Base-by-base conservation (phyloP, 352 stramenopile species). In the Globisporangium iwayamae region DNA sequence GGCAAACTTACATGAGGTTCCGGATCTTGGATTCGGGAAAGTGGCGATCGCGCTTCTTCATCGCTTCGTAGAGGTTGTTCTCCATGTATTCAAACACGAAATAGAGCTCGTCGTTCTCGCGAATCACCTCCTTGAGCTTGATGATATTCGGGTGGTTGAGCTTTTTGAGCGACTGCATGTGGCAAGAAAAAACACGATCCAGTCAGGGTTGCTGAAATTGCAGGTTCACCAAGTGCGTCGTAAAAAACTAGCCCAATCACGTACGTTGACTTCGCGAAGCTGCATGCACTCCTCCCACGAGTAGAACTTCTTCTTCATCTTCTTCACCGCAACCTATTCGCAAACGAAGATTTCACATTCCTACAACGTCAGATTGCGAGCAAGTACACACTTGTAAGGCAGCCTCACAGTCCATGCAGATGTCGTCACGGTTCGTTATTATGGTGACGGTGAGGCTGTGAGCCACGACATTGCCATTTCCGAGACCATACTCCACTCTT, bases 51-150 rank as follows among this genome's bases (percentile, higher is more conserved):
- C 92, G 71, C 48, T 97, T 91, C 75, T 98, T 97, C 80, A 99
- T 98, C n/a, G 87, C 90, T 65, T 99, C 92, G 79, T 99, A 99
- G 47, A 99, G 73, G 65, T 98, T 99, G 67, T 89, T 90, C 71
- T 98, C 94, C 97, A 99, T 99, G 79, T 97, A 98, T 79, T 99
- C 97, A 70, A 99, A 99, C 0, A 99, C 96, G 72, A 99, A 99
- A 70, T 93, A 99, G 7, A 99, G 81, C 76, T 96, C 87, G 74
- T 98, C 89, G 63, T 98, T 98, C 73, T 99, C 97, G 20, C 95
- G 85, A 53, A 99, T 98, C 53, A 99, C 96, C 66, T 99, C 97
- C 66, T 98, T 98, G 30, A 99, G 85, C 73, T 98, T 97, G 67
- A 99, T 94, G 55, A 99, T 99, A 79, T 99, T 98, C 30, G 94